Percentiles rank a stretch among this genome's conserved stretches.
Conservation (phyloP, 306 rosid species). For the Morella rubra region DNA sequence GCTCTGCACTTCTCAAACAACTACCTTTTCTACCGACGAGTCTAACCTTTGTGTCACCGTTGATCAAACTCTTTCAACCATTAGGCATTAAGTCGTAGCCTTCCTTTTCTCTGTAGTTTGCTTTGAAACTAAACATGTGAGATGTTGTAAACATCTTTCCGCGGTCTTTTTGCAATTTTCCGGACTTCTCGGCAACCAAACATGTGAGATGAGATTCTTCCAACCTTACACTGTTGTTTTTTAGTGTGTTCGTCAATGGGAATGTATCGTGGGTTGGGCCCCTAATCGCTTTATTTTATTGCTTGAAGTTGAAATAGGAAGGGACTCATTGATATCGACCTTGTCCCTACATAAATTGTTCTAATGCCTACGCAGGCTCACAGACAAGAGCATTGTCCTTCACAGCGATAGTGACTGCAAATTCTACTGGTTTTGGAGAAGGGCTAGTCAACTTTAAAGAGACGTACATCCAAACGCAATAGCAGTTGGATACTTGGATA, state of each 20-base stretch:
- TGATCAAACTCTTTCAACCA: neutral
- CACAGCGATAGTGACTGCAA: neutral
- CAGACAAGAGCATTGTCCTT: too few relatives aligned
- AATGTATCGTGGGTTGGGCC: neutral
- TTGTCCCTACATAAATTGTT: neutral
- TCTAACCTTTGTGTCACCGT: neutral
- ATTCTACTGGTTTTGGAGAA: neutral
- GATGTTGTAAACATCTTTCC: neutral
- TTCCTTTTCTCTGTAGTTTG: neutral
- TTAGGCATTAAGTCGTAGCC: neutral
- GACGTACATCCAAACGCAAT: too few relatives aligned
- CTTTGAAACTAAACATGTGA: neutral
- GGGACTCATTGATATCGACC: conserved; percentile 8
- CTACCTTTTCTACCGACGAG: too few relatives aligned
- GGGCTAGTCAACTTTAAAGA: too few relatives aligned
- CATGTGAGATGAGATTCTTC: neutral
- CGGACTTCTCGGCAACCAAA: neutral
- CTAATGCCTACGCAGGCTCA: too few relatives aligned
- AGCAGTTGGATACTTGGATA: too few relatives aligned
- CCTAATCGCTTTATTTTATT: neutral
- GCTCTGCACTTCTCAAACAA: too few relatives aligned
- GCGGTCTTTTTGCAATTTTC: neutral
- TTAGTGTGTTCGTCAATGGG: neutral
- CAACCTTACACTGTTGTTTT: neutral
- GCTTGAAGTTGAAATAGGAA: neutral